A percentile compares a stretch with the other conserved stretches of the same genome.
These are phyloP conservation scores for Cercospora sojina DNA, from an alignment of 2,329 filamentous ascomycete genomes.

Conservation along the genomic window DNA sequence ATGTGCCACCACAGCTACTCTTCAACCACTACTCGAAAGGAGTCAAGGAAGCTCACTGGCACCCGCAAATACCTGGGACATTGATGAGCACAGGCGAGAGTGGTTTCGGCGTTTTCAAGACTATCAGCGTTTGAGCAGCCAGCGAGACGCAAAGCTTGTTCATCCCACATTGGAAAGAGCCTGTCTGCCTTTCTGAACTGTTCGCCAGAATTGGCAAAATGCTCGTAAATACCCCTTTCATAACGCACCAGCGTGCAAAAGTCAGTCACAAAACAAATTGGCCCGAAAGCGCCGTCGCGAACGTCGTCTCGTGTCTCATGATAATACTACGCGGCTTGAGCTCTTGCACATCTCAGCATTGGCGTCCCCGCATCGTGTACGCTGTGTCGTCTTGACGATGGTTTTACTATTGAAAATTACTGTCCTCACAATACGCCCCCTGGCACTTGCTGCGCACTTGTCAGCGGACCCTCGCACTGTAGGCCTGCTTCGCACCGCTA, in stretches of 20 bases:
- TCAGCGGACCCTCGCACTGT: neutral
- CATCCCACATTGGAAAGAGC: neutral
- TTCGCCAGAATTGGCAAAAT: neutral
- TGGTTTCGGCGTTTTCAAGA: constrained; percentile 62
- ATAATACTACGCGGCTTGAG: constrained; percentile 10
- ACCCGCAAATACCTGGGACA: constrained; percentile 88
- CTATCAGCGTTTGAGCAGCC: constrained; percentile 40
- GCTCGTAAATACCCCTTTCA: neutral
- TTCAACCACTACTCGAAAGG: constrained; percentile 97
- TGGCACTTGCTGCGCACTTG: constrained; percentile 20
- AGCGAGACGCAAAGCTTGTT: neutral
- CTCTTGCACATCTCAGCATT: neutral
- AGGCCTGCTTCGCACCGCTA: neutral
- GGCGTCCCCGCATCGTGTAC: neutral
- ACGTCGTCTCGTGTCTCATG: constrained; percentile 6
- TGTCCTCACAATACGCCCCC: constrained; percentile 21
- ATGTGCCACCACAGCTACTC: constrained; percentile 88
- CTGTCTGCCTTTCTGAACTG: neutral
- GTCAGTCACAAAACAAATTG: neutral
- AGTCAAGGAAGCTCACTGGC: constrained; percentile 96
- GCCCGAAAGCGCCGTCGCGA: neutral
- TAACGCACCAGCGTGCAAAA: neutral
- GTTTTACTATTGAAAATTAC: neutral
- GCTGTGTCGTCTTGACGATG: neutral
- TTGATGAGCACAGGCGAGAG: constrained; percentile 86